Conservation (phyloP, 768 basidiomycete species). For the Erythrobasidium yunnanense region DNA sequence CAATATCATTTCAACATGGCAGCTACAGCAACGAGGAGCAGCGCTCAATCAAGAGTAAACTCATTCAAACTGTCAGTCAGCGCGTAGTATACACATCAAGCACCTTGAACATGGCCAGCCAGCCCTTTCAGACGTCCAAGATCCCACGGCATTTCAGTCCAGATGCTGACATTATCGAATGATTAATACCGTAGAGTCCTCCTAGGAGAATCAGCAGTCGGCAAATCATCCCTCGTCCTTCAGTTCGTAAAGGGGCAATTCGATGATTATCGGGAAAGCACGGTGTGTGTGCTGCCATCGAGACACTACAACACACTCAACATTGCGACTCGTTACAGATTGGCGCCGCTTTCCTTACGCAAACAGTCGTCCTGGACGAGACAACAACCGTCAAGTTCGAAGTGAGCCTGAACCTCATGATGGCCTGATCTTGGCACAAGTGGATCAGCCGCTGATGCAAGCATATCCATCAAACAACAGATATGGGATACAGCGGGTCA, state of each 20-base stretch:
- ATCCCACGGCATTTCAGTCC: too few species aligned
- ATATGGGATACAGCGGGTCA: conserved; percentile 84
- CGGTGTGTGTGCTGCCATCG: conserved; percentile 59
- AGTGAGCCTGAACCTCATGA: conserved; percentile 15
- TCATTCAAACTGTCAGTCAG: conserved; percentile 24
- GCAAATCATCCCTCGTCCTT: conserved; percentile 79
- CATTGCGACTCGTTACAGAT: conserved; percentile 32
- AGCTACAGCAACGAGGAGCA: conserved; percentile 2
- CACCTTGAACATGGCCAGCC: neutral
- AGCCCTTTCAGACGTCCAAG: too few species aligned
- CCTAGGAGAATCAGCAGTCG: conserved; percentile 87
- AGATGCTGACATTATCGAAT: too few species aligned
- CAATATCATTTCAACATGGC: neutral
- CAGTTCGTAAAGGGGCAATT: conserved; percentile 95
- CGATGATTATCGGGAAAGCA: conserved; percentile 71
- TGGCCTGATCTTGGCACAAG: neutral
- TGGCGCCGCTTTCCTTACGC: conserved; percentile 91
- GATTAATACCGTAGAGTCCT: too few species aligned
- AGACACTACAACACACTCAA: neutral
- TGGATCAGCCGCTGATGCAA: neutral
- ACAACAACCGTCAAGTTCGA: conserved; percentile 88
- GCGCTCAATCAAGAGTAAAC: conserved; percentile 17
- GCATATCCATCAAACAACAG: neutral
- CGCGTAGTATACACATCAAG: neutral
- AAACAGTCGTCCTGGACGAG: conserved; percentile 82